Evolutionary conservation across 2,329 filamentous ascomycete species (phyloP), one percentile per base, ranked within the genome.

Genomic region (Phyllosticta capitalensis): DNA sequence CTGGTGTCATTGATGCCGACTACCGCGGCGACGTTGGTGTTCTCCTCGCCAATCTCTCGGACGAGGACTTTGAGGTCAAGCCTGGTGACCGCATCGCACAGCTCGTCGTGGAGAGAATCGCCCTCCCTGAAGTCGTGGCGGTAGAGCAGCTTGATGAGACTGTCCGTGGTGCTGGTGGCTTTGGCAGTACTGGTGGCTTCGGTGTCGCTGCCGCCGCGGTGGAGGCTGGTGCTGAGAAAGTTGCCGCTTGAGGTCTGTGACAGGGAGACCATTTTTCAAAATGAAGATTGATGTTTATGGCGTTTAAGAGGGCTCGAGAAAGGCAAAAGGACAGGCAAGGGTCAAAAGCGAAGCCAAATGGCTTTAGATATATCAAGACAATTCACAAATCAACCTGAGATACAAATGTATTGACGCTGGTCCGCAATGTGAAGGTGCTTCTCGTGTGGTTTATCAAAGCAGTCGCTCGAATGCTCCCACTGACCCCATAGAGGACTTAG

Each of bases 1-100:
- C 94, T 0, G 94, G 94, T 58, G 94, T 99, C 64, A 97, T 99
- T 67, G 94, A 99, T 74, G 92, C 92, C 33, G 94, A 99, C 75
- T 99, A 99, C 79, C 84, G 94, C 38, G 94, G 94, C 20, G 89
- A 89, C 66, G 87, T 99, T 68, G 96, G 95, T 79, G 88, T 99
- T 24, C 81, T 99, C 65, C 83, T 99, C 56, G 97, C 97, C 75
- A 99, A 99, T 78, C 87, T 95, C 74, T 82, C 82, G 56, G 91
- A 96, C 55, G 76, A 77, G 49, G 91, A 96, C 72, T 97, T 95
- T 70, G 79, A 77, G 52, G 79, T 99, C 65, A 87, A 87, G 69
- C 85, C 88, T 70, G 92, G 92, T 55, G 94, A 99, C 75, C 87
- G 94, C 57, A 79, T 99, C 69, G 95, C 94, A 50, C 94, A 99